phyloP scores from a whole-genome alignment of 345 rosid genomes.

The Kernera saxatilis region DNA sequence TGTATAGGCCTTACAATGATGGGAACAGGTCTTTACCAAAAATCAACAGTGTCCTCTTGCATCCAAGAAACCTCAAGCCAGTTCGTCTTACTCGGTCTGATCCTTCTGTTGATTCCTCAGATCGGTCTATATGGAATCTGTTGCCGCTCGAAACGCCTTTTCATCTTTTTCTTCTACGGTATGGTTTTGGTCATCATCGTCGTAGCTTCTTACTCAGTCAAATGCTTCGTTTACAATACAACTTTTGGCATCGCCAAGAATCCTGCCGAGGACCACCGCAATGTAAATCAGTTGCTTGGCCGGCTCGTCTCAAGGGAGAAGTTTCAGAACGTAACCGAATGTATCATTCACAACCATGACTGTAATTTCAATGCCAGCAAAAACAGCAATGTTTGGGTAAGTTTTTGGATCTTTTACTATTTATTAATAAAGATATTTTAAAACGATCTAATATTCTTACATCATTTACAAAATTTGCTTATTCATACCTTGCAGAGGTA shows the following conservation, averaged over 20 bases:
- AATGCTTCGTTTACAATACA: conserved; percentile 3
- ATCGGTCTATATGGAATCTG: conserved; percentile 13
- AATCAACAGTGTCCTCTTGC: background rate
- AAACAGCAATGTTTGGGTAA: conserved; percentile 24
- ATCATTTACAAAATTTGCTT: background rate
- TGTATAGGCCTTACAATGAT: conserved; percentile 9
- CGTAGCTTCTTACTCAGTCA: background rate
- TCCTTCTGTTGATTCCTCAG: conserved; percentile 9
- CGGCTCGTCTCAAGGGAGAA: background rate
- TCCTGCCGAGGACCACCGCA: conserved; percentile 1
- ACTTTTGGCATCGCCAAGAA: background rate
- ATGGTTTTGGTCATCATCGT: background rate
- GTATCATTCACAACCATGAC: conserved; percentile 17
- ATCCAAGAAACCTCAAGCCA: background rate
- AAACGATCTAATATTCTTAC: too few species aligned
- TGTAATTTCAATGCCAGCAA: conserved; percentile 21
- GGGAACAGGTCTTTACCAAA: conserved; percentile 17
- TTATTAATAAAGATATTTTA: too few species aligned
- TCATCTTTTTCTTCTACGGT: background rate
- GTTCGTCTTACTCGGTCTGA: background rate
- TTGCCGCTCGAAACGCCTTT: conserved; percentile 16
- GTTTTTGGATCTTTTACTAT: background rate
- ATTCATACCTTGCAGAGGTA: background rate
- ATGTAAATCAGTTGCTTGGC: conserved; percentile 3
- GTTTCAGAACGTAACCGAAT: background rate